Evolutionary conservation across 2,329 filamentous ascomycete genomes (phyloP), one percentile per base, ranked within the genome.

Genomic region (Aureobasidium sp.): DNA sequence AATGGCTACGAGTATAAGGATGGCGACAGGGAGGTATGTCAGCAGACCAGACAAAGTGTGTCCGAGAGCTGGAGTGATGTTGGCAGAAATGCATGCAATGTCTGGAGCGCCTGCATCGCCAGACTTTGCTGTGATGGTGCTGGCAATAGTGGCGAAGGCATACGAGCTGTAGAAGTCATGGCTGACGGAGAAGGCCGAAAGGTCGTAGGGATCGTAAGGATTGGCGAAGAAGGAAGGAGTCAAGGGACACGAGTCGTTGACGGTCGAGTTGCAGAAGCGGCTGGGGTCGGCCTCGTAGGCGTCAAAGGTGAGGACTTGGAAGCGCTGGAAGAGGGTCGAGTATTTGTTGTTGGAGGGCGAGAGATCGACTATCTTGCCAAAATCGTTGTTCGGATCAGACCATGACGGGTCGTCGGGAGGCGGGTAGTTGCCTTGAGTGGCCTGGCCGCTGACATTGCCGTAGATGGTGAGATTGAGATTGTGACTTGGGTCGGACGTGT

Each of bases 371-470:
- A 97, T 96, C 79, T 97, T 97, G 71, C 92, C 90, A 60, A 85
- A 78, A 0, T 82, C 85, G 53, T 80, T 72, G 39, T 81, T 82
- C 0, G 79, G 71, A 70, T 94, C 79, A 2, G 67, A 72, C 89
- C 91, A 80, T 13, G 66, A 90, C 0, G 83, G 74, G 70, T 84
- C 82, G 68, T 81, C 74, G 20, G 81, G 75, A 0, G 83, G 69
- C 37, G 90, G 91, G 59, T 91, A 82, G 2, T 75, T 64, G n/a
- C 78, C 77, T 13, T 76, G 71, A 2, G 80, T 79, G 48, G 82
- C 80, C 56, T 87, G 84, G 51, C 94, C 94, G 9, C 87, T 89
- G 34, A 97, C 91, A 74, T 97, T 97, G 57, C 92, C 93, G 78
- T 91, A 97, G 51, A 96, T 83, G 1, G 86, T 94, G 61, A 97